Percentiles rank a stretch among this genome's conserved stretches.
Evolutionary conservation across 2,329 filamentous ascomycete species (phyloP).

Genomic region (Cladosporium oxysporum): DNA sequence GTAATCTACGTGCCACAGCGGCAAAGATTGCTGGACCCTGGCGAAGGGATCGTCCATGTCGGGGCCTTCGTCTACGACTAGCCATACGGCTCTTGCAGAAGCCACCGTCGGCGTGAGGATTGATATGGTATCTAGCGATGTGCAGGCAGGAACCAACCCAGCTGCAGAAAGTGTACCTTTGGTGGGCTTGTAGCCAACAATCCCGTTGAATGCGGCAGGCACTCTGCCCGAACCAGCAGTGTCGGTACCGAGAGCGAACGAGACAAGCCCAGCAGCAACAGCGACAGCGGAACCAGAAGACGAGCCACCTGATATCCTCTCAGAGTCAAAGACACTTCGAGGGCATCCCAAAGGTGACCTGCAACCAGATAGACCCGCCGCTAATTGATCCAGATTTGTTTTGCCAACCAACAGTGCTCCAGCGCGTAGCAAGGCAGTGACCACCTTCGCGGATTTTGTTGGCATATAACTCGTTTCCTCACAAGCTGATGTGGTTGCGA

Average conservation of each 20-base stretch:
- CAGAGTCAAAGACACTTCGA: conserved; percentile 52
- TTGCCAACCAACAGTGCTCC: conserved; percentile 63
- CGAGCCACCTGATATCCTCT: conserved; percentile 59
- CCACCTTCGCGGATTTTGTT: conserved; percentile 51
- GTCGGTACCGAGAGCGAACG: conserved; percentile 59
- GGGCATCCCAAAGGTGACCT: conserved; percentile 60
- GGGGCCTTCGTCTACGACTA: conserved; percentile 48
- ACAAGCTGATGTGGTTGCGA: conserved; percentile 56
- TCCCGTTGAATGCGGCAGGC: conserved; percentile 56
- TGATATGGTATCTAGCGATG: conserved; percentile 59
- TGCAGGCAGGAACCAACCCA: conserved; percentile 58
- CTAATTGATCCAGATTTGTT: conserved; percentile 63
- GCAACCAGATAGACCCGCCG: conserved; percentile 61
- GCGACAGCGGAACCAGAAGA: conserved; percentile 58
- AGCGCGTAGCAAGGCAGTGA: conserved; percentile 51
- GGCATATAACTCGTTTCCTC: conserved; percentile 53
- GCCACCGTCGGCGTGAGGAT: conserved; percentile 53
- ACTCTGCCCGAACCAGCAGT: conserved; percentile 58
- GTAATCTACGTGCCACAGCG: conserved; percentile 37
- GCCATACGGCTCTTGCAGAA: conserved; percentile 54
- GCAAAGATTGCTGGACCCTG: conserved; percentile 41
- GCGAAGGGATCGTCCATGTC: conserved; percentile 56
- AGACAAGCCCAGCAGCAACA: conserved; percentile 55
- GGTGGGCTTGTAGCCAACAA: conserved; percentile 54
- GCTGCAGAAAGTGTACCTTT: conserved; percentile 53